phyloP scores from a whole-genome alignment of 192 early-diverging fungal genomes.

The Phycomyces nitens region DNA sequence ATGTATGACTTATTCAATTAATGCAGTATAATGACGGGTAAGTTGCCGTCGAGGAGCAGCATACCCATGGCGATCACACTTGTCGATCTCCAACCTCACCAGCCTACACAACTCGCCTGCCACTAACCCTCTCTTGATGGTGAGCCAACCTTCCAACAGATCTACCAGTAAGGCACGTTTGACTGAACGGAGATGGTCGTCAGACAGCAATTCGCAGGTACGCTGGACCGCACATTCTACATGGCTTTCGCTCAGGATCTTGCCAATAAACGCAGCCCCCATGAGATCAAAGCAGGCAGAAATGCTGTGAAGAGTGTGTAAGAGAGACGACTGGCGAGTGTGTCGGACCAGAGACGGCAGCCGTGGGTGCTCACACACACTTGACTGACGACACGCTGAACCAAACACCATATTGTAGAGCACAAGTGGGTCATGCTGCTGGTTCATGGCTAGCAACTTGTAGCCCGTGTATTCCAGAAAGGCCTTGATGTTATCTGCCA shows the following conservation, averaged over 20 bases:
- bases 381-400: neutral
- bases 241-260: slow-evolving; percentile 29
- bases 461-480: slow-evolving; percentile 39
- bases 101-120: slow-evolving; percentile 23
- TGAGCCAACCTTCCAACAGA: slow-evolving; percentile 23
- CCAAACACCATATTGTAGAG: slow-evolving; percentile 5
- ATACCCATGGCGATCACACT: slow-evolving; percentile 17
- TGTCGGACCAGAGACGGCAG: neutral
- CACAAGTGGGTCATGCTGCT: neutral
- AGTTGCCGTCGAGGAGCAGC: neutral
- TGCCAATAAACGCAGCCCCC: slow-evolving; percentile 28
- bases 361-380: neutral
- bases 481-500: slow-evolving; percentile 36
- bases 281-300: slow-evolving; percentile 35
- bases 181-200: slow-evolving; percentile 9
- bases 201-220: slow-evolving; percentile 25
- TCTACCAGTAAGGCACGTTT: slow-evolving; percentile 16
- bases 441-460: slow-evolving; percentile 19
- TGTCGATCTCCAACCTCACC: slow-evolving; percentile 25
- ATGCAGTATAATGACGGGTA: neutral
- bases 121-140: slow-evolving; percentile 19
- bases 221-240: slow-evolving; percentile 30
- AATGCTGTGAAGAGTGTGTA: slow-evolving; percentile 22
- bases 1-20: neutral
- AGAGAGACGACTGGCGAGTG: neutral